Percentiles rank a stretch among this genome's conserved stretches.
phyloP scores from a whole-genome alignment of 2,329 filamentous ascomycete species.

The Alternaria sp. region DNA sequence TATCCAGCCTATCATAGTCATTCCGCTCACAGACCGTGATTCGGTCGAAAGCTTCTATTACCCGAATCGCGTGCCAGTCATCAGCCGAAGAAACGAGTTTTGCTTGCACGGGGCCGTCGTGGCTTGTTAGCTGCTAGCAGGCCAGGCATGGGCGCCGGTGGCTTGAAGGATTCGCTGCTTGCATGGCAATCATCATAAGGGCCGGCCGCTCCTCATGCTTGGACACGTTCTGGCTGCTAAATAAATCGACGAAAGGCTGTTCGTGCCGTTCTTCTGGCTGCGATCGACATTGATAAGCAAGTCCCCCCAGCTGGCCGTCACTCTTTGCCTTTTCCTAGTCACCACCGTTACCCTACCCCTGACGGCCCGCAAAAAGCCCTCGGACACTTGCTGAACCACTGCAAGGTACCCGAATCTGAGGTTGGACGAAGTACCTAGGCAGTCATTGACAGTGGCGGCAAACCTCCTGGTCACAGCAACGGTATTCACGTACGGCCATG shows the following conservation, averaged over 20 bases:
- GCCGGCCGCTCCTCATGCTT: conserved; percentile 27
- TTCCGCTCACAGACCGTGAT: conserved; percentile 11
- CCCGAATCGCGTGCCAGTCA: conserved; percentile 33
- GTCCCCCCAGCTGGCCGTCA: conserved; percentile 27
- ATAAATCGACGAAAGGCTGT: conserved; percentile 21
- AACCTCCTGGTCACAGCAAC: not conserved
- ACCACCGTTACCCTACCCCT: conserved; percentile 10
- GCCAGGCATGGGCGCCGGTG: conserved; percentile 27
- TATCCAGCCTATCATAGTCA: conserved; percentile 16
- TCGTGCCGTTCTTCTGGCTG: conserved; percentile 16
- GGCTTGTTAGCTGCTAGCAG: conserved; percentile 34
- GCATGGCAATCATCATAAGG: conserved; percentile 38
- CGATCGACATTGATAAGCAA: conserved; percentile 31
- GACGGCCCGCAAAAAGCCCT: conserved; percentile 10
- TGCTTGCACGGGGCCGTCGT: conserved; percentile 23
- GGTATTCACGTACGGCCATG: conserved; percentile 25
- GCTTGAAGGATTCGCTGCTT: conserved; percentile 32
- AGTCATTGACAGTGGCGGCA: not conserved
- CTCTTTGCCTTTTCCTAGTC: conserved; percentile 27
- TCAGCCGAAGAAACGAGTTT: conserved; percentile 26
- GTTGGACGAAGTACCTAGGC: not conserved
- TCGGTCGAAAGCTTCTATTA: conserved; percentile 25
- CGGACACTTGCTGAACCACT: conserved; percentile 18
- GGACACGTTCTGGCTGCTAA: conserved; percentile 21
- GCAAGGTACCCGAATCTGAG: conserved; percentile 23